These are phyloP conservation scores for Phaffia rhodozyma DNA, from an alignment of 1,284 basidiomycete genomes.

Conservation along the genomic window DNA sequence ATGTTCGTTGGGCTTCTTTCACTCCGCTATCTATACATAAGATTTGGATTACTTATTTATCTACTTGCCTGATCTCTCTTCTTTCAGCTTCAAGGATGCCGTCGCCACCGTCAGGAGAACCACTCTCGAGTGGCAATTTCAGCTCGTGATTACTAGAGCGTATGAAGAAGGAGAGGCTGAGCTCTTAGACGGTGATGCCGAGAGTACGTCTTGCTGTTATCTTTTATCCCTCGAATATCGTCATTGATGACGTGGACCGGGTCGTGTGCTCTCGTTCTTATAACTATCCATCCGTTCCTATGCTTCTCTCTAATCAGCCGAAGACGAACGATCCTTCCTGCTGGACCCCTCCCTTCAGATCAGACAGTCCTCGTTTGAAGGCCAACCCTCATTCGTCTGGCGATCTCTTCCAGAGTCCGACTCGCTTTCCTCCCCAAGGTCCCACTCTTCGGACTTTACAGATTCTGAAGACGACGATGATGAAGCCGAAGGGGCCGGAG, in stretches of 20 bases:
- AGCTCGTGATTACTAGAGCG: slow-evolving; percentile 89
- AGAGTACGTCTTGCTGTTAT: slow-evolving; percentile 50
- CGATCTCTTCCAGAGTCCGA: slow-evolving; percentile 50
- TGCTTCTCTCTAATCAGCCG: slow-evolving; percentile 42
- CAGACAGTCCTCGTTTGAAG: slow-evolving; percentile 60
- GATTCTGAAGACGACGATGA: slow-evolving; percentile 42
- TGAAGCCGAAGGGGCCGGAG: slow-evolving; percentile 46
- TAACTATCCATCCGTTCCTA: not conserved
- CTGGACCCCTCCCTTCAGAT: slow-evolving; percentile 82
- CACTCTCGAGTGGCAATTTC: slow-evolving; percentile 76
- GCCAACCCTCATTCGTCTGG: slow-evolving; percentile 76
- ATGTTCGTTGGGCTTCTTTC: slow-evolving; percentile 54
- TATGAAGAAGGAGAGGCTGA: slow-evolving; percentile 94
- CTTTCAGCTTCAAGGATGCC: slow-evolving; percentile 76
- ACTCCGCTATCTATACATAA: slow-evolving; percentile 4
- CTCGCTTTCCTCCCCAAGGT: not conserved
- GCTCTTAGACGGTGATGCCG: slow-evolving; percentile 84
- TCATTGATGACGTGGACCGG: no score
- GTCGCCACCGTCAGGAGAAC: slow-evolving; percentile 82
- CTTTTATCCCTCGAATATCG: not conserved
- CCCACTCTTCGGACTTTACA: not conserved
- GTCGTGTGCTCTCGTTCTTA: not conserved
- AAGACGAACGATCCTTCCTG: slow-evolving; percentile 83
- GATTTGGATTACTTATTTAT: not conserved
- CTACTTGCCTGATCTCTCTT: not conserved